These are phyloP conservation scores for Danielozyma ontarioensis DNA, from an alignment of 805 yeast genomes.

Conservation along the genomic window DNA sequence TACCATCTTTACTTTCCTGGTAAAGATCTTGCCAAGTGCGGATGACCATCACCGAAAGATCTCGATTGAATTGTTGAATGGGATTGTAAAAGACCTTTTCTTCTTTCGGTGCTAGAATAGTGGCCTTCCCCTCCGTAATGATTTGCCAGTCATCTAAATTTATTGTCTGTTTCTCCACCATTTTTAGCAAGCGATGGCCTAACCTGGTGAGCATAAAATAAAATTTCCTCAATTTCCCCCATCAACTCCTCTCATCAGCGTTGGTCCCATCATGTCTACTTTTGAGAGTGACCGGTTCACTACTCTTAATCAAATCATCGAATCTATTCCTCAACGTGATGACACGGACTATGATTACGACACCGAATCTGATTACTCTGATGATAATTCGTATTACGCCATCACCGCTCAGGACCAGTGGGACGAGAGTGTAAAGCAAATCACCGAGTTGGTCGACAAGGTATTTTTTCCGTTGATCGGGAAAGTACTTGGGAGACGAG, in stretches of 20 bases:
- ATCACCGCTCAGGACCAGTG: constrained; percentile 63
- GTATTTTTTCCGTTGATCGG: constrained; percentile 65
- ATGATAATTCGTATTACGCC: constrained; percentile 12
- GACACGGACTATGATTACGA: not conserved
- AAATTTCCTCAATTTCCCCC: no score
- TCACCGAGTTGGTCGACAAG: constrained; percentile 52
- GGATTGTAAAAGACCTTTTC: constrained; percentile 92
- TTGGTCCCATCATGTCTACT: not conserved
- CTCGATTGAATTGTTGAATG: constrained; percentile 94
- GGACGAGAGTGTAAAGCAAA: constrained; percentile 63
- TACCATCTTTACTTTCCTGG: constrained; percentile 28
- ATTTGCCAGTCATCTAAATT: constrained; percentile 26
- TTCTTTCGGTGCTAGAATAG: constrained; percentile 73
- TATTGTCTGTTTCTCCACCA: constrained; percentile 5
- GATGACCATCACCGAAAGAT: constrained; percentile 77
- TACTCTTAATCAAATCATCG: not conserved
- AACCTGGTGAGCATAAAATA: not conserved
- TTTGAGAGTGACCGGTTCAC: not conserved
- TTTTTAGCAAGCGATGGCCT: no score
- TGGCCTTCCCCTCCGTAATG: constrained; percentile 75
- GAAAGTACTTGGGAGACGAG: constrained; percentile 58
- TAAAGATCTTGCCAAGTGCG: constrained; percentile 77
- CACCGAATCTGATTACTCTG: not conserved
- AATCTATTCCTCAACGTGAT: no score
- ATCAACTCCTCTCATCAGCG: no score